Conservation (phyloP, 1,284 basidiomycete species). For the Ceratobasidium sp. region DNA sequence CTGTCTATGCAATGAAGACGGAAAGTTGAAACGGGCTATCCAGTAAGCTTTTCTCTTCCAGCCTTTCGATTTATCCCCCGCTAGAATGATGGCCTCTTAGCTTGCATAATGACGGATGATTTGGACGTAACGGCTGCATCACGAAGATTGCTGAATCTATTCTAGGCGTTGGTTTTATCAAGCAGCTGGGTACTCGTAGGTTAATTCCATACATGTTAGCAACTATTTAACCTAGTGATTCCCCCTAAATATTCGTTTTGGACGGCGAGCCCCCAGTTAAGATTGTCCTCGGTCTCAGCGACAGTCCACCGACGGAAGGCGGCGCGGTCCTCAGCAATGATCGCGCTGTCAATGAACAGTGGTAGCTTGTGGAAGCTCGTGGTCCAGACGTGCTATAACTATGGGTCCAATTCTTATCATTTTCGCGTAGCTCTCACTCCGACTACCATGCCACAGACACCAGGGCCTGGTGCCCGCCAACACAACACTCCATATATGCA, state of each 20-base stretch:
- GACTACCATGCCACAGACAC: neutral
- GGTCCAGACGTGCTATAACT: neutral
- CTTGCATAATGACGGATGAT: neutral
- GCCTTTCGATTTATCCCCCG: too few species aligned
- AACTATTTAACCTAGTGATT: too few species aligned
- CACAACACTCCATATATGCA: neutral
- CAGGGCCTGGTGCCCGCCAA: neutral
- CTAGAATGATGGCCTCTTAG: neutral
- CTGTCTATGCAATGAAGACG: constrained; percentile 18
- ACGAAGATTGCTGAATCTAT: constrained; percentile 24
- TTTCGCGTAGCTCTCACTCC: neutral
- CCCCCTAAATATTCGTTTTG: neutral
- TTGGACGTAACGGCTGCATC: constrained; percentile 32
- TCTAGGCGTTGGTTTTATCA: constrained; percentile 17
- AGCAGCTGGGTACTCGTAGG: constrained; percentile 12
- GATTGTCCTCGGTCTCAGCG: neutral
- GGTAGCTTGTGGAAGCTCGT: constrained; percentile 22
- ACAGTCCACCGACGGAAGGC: neutral
- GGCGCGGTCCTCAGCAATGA: neutral
- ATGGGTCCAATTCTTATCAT: neutral
- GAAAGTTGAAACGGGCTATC: constrained; percentile 20
- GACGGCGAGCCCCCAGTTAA: neutral
- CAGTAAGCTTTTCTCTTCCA: neutral
- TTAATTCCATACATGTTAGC: neutral
- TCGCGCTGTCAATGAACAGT: neutral